Conservation (phyloP, 2,329 filamentous ascomycete species). For the Neofusicoccum ribis region DNA sequence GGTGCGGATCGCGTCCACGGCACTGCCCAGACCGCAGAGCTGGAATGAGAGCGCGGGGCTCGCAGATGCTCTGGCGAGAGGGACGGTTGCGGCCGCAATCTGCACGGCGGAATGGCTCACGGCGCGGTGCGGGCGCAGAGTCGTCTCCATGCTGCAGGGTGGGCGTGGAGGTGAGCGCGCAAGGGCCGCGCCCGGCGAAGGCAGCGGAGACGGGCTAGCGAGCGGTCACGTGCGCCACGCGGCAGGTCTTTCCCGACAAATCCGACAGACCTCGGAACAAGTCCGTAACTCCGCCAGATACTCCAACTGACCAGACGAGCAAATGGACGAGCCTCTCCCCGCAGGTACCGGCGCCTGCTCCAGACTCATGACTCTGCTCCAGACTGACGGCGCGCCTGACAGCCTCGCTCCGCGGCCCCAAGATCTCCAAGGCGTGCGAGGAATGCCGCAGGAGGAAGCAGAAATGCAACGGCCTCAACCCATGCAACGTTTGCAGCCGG, state of each 20-base stretch:
- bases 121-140: neutral
- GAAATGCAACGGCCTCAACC: conserved; percentile 20
- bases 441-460: conserved; percentile 19
- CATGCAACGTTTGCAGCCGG: conserved; percentile 18
- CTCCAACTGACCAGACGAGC: neutral
- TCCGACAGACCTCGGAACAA: neutral
- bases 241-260: neutral
- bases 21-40: neutral
- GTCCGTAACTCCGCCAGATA: conserved; percentile 10
- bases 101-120: neutral
- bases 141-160: neutral
- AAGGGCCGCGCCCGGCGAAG: too few relatives aligned
- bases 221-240: neutral
- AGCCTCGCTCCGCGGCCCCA: conserved; percentile 19
- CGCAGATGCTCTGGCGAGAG: neutral
- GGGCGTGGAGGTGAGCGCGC: neutral
- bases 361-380: neutral
- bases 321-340: conserved; percentile 12
- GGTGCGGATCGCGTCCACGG: neutral
- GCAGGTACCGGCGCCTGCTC: conserved; percentile 5
- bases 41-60: neutral
- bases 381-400: neutral
- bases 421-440: conserved; percentile 21
- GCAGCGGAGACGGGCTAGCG: neutral
- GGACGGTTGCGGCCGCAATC: neutral